These are phyloP conservation scores for Capsicum chinense DNA, from an alignment of 257 asterid genomes.

Conservation along the genomic window DNA sequence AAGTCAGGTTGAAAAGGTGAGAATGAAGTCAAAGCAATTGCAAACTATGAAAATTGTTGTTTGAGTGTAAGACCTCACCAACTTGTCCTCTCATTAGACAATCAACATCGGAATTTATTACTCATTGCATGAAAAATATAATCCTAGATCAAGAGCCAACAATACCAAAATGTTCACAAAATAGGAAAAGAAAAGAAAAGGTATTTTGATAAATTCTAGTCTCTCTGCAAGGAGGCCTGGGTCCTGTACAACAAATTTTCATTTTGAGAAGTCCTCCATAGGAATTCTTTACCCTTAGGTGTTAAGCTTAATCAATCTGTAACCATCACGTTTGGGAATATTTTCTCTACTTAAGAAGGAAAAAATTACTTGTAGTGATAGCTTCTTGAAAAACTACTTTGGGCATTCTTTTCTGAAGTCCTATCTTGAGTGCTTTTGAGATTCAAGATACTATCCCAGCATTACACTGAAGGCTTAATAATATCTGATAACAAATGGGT, in stretches of 20 bases:
- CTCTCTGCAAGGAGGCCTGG: neutral
- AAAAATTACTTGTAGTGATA: neutral
- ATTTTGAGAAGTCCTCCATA: neutral
- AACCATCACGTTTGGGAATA: neutral
- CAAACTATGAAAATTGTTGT: neutral
- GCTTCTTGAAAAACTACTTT: neutral
- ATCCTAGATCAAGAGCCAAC: neutral
- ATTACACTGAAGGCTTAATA: neutral
- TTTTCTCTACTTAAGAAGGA: neutral
- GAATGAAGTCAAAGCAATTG: slow-evolving; percentile 10
- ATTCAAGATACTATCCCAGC: slow-evolving; percentile 11
- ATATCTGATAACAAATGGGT: neutral
- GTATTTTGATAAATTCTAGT: slow-evolving; percentile 2
- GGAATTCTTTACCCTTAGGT: neutral
- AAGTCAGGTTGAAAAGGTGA: slow-evolving; percentile 16
- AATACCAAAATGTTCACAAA: neutral
- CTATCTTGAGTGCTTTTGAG: slow-evolving; percentile 9
- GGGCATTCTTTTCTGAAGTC: neutral
- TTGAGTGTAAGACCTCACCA: no score
- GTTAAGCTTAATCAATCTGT: slow-evolving; percentile 7
- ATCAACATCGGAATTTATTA: neutral
- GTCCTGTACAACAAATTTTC: neutral
- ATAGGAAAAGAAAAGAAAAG: neutral
- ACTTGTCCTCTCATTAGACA: slow-evolving; percentile 13
- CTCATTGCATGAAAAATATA: neutral